Evolutionary conservation across 129 eudicot genomes (phyloP).

Genomic region (Kitagawia praeruptora): DNA sequence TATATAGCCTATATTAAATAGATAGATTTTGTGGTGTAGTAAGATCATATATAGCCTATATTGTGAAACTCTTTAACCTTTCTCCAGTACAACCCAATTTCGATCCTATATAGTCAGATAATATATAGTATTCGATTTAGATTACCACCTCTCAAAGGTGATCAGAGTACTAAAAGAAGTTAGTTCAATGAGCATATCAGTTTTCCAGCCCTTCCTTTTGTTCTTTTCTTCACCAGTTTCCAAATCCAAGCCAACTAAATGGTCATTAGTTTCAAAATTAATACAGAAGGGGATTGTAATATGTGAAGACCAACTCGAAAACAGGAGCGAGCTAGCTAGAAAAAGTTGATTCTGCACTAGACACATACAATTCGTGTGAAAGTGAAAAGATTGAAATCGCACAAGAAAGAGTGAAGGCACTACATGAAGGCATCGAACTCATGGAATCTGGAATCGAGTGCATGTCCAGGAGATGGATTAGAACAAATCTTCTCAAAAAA

Average conservation of each 20-base stretch:
- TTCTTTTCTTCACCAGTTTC: constrained; percentile 18
- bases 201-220: constrained; percentile 14
- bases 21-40: too few species aligned
- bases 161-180: constrained; percentile 21
- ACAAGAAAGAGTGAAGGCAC: not conserved
- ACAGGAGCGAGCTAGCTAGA: constrained; percentile 12
- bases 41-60: too few species aligned
- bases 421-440: constrained; percentile 8
- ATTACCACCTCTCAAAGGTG: constrained; percentile 16
- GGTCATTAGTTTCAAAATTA: constrained; percentile 28
- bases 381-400: not conserved
- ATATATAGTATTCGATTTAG: constrained; percentile 5
- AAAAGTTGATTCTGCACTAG: constrained; percentile 16
- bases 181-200: constrained; percentile 15
- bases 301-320: constrained; percentile 1
- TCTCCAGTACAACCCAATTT: too few species aligned
- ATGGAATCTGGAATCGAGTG: constrained; percentile 21
- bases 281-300: constrained; percentile 13
- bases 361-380: not conserved
- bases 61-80: too few species aligned
- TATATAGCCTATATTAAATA: too few species aligned
- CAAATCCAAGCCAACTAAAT: constrained; percentile 16
- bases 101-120: too few species aligned
- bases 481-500: too few species aligned
- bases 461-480: constrained; percentile 21